phyloP scores from a whole-genome alignment of 805 yeast species.

The Hanseniaspora meyeri region DNA sequence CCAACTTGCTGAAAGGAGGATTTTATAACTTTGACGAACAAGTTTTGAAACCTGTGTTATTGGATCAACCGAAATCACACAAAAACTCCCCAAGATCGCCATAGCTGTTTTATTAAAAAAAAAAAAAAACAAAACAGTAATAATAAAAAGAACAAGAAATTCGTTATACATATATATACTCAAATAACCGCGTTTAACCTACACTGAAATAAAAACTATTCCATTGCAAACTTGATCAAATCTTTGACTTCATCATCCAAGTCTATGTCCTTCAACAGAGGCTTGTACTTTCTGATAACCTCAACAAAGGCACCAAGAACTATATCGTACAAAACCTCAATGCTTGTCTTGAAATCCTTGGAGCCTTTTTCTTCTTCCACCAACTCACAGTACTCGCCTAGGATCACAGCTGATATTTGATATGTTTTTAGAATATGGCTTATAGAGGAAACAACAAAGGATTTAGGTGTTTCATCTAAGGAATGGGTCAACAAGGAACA shows the following conservation, averaged over 20 bases:
- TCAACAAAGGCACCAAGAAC: conserved; percentile 53
- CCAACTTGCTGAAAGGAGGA: conserved; percentile 15
- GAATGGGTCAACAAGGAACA: conserved; percentile 41
- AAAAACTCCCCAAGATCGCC: neutral
- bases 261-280: conserved; percentile 49
- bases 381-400: conserved; percentile 36
- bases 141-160: neutral
- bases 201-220: conserved; percentile 22
- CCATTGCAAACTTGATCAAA: conserved; percentile 62
- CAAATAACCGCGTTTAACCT: neutral
- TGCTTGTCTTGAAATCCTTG: conserved; percentile 28
- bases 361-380: conserved; percentile 16
- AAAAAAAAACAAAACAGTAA: neutral
- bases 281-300: conserved; percentile 51
- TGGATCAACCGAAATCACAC: conserved; percentile 36
- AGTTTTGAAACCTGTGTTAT: conserved; percentile 78
- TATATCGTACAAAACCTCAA: conserved; percentile 49
- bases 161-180: neutral
- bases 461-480: conserved; percentile 49
- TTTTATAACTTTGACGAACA: conserved; percentile 87
- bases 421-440: conserved; percentile 48
- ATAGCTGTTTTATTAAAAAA: neutral
- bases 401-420: conserved; percentile 46
- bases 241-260: conserved; percentile 51
- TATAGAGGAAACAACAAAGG: conserved; percentile 41